Conservation (phyloP, 164 flowering plant species). For the Magnolia kwangsiensis region DNA sequence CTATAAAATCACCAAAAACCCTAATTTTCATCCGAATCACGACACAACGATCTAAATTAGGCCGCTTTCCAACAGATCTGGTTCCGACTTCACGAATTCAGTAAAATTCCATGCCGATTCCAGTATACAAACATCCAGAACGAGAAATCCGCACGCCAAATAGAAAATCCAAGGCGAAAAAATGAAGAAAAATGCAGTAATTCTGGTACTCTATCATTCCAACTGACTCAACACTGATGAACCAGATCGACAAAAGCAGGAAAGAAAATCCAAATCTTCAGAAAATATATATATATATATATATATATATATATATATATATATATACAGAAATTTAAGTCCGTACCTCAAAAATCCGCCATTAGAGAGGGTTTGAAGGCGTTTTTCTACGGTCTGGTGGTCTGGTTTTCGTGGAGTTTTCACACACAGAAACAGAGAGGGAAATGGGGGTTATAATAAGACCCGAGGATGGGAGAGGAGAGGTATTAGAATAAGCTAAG, state of each 20-base stretch:
- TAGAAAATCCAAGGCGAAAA: not conserved
- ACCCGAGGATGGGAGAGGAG: constrained; percentile 9
- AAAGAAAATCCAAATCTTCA: not conserved
- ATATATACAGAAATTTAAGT: not conserved
- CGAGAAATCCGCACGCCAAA: not conserved
- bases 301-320: too few species aligned
- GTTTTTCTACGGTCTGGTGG: not conserved
- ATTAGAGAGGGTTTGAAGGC: constrained; percentile 19
- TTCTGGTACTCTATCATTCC: not conserved
- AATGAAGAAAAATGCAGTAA: not conserved
- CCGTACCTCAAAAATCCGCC: constrained; percentile 31
- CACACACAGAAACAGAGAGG: constrained; percentile 11
- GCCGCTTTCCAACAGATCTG: not conserved
- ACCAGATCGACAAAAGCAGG: constrained; percentile 1
- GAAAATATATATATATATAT: too few species aligned
- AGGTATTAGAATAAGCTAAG: constrained; percentile 6
- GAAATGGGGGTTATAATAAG: constrained; percentile 18
- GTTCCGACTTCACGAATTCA: not conserved
- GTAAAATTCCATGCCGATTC: not conserved
- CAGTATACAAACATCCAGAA: constrained; percentile 6
- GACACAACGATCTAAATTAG: not conserved
- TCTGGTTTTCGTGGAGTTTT: not conserved
- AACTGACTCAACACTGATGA: constrained; percentile 3
- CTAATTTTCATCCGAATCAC: not conserved
- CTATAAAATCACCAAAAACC: not conserved